phyloP scores from a whole-genome alignment of 2,329 filamentous ascomycete genomes.

The Tolypocladium album region DNA sequence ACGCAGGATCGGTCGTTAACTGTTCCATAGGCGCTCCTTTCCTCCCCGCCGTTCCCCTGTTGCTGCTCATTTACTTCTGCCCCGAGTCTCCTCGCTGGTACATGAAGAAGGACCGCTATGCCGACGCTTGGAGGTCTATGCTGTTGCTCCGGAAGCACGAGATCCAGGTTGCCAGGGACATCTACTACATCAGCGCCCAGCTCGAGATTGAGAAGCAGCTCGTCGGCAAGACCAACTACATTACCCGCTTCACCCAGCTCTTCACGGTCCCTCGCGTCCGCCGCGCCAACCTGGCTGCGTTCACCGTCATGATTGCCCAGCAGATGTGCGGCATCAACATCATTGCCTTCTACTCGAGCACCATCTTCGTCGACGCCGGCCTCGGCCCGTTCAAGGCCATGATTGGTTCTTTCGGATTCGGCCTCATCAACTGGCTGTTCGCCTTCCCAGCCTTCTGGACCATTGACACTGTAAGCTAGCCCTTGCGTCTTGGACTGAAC shows the following conservation, averaged over 20 bases:
- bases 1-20: too few species aligned
- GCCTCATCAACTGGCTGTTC: slow-evolving; percentile 52
- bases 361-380: slow-evolving; percentile 47
- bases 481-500: not conserved
- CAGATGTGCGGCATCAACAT: slow-evolving; percentile 62
- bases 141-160: slow-evolving; percentile 37
- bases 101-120: slow-evolving; percentile 53
- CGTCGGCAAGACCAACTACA: slow-evolving; percentile 25
- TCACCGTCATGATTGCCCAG: slow-evolving; percentile 70
- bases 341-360: slow-evolving; percentile 63
- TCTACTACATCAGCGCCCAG: slow-evolving; percentile 42
- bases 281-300: slow-evolving; percentile 64
- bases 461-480: slow-evolving; percentile 42
- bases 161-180: slow-evolving; percentile 47
- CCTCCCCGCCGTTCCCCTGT: slow-evolving; percentile 42
- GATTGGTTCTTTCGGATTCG: slow-evolving; percentile 35
- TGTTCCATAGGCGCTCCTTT: slow-evolving; percentile 38
- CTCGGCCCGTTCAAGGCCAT: slow-evolving; percentile 42
- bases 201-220: slow-evolving; percentile 29
- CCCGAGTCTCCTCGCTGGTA: slow-evolving; percentile 55
- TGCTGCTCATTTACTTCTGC: slow-evolving; percentile 47
- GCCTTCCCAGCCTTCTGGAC: slow-evolving; percentile 57
- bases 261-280: slow-evolving; percentile 59
- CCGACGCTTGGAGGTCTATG: slow-evolving; percentile 48
- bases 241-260: slow-evolving; percentile 44